A percentile compares a stretch with the other conserved stretches of the same genome.
Conservation (phyloP, 345 rosid genomes). For the Aethionema arabicum region DNA sequence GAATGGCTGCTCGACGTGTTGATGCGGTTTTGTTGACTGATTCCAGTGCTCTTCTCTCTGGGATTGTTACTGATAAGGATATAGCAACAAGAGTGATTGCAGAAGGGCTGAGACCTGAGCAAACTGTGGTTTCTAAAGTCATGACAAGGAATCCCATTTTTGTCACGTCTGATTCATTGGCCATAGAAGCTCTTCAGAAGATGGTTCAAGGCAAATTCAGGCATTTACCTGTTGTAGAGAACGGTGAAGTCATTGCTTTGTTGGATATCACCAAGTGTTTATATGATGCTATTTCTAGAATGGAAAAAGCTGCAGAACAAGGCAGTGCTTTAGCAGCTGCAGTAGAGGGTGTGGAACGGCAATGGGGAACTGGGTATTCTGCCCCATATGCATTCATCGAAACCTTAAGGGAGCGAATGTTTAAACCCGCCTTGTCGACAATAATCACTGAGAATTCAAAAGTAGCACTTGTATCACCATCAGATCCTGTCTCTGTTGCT, state of each 20-base stretch:
- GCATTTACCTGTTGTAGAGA: conserved; percentile 98
- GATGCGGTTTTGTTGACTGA: conserved; percentile 90
- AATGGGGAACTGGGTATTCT: conserved; percentile 73
- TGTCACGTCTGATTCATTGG: conserved; percentile 79
- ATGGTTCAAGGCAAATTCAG: conserved; percentile 98
- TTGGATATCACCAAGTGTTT: conserved; percentile 94
- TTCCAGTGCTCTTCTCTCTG: conserved; percentile 85
- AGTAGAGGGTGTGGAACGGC: conserved; percentile 98
- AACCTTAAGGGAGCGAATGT: conserved; percentile 91
- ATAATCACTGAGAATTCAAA: conserved; percentile 72
- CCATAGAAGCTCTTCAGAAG: conserved; percentile 94
- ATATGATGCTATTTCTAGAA: conserved; percentile 91
- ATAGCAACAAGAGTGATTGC: conserved; percentile 85
- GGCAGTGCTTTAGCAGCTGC: conserved; percentile 98
- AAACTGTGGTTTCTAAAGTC: conserved; percentile 79
- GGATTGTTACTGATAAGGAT: conserved; percentile 93
- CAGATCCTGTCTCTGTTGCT: conserved; percentile 90
- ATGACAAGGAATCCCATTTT: conserved; percentile 95
- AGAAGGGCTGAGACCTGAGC: conserved; percentile 89
- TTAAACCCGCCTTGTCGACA: conserved; percentile 90
- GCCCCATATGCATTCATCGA: conserved; percentile 86
- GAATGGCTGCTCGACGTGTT: conserved; percentile 96
- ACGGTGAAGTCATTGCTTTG: conserved; percentile 95
- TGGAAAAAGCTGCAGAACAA: conserved; percentile 99
- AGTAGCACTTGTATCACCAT: conserved; percentile 70